Conservation (phyloP, 179 eudicot genomes). For the Silene coronaria region DNA sequence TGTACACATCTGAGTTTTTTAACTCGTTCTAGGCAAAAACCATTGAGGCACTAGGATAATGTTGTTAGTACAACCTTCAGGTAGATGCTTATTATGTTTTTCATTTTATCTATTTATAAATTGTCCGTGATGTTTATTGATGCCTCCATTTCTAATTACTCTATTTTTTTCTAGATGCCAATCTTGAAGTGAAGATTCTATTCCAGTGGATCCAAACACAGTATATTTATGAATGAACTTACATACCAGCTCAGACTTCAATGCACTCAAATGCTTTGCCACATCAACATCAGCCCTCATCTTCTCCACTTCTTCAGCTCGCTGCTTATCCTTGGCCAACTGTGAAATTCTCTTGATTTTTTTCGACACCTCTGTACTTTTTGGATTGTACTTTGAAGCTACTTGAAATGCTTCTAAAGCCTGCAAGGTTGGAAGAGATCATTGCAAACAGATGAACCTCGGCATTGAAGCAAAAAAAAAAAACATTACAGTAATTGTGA, state of each 20-base stretch:
- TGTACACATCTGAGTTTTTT: background rate
- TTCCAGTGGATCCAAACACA: conserved; percentile 1
- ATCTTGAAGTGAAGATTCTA: background rate
- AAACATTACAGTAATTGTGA: background rate
- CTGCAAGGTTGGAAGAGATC: conserved; percentile 32
- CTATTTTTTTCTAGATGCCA: background rate
- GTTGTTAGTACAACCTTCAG: background rate
- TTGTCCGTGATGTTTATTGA: background rate
- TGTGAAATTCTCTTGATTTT: conserved; percentile 79
- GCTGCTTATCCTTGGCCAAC: conserved; percentile 67
- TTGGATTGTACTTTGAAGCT: conserved; percentile 70
- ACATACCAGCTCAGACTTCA: conserved; percentile 80
- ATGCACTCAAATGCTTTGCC: conserved; percentile 54
- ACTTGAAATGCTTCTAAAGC: conserved; percentile 75
- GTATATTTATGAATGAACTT: background rate
- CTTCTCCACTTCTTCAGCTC: conserved; percentile 66
- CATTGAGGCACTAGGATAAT: background rate
- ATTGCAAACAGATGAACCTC: background rate
- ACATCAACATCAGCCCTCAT: conserved; percentile 74
- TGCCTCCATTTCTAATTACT: background rate
- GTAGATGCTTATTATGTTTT: too few relatives aligned
- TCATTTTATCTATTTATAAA: background rate
- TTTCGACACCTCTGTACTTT: conserved; percentile 79
- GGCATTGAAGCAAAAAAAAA: background rate
- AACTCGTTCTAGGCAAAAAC: background rate